phyloP scores from a whole-genome alignment of 192 early-diverging fungal genomes.

The Coemansia erecta region DNA sequence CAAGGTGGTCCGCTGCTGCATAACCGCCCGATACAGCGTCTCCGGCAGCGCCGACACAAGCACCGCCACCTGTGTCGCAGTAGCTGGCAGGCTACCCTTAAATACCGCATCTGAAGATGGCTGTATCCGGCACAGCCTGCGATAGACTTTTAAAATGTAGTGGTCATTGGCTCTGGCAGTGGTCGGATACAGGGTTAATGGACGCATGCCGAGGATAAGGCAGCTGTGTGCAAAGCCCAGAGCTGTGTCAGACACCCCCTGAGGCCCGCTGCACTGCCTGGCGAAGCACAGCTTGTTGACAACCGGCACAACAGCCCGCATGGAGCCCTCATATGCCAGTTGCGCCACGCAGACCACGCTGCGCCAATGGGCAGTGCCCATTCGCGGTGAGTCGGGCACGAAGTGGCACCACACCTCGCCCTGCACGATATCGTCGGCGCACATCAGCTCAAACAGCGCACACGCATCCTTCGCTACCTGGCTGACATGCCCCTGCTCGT shows the following conservation, averaged over 20 bases:
- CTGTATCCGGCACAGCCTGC: too few relatives aligned
- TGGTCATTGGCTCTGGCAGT: too few relatives aligned
- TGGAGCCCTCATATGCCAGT: neutral
- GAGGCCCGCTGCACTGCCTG: too few relatives aligned
- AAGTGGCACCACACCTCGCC: slow-evolving; percentile 3
- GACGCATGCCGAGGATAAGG: too few relatives aligned
- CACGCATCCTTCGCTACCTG: slow-evolving; percentile 3
- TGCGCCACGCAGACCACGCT: neutral
- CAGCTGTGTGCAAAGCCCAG: too few relatives aligned
- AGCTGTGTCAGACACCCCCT: too few relatives aligned
- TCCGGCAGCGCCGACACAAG: slow-evolving; percentile 3
- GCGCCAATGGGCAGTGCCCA: neutral
- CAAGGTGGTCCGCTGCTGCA: neutral
- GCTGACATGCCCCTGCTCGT: neutral
- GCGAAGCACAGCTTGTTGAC: too few relatives aligned
- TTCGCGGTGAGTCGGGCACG: neutral
- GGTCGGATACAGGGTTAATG: too few relatives aligned
- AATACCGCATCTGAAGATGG: too few relatives aligned
- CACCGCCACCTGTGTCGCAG: slow-evolving; percentile 1
- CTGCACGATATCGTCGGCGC: neutral
- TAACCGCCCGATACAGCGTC: neutral
- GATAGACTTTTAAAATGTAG: too few relatives aligned
- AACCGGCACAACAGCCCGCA: too few relatives aligned
- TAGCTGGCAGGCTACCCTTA: neutral
- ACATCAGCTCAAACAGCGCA: slow-evolving; percentile 4